Percentiles rank a stretch among this genome's conserved stretches.
Conservation (phyloP, 257 asterid species). For the Plantago ovata region DNA sequence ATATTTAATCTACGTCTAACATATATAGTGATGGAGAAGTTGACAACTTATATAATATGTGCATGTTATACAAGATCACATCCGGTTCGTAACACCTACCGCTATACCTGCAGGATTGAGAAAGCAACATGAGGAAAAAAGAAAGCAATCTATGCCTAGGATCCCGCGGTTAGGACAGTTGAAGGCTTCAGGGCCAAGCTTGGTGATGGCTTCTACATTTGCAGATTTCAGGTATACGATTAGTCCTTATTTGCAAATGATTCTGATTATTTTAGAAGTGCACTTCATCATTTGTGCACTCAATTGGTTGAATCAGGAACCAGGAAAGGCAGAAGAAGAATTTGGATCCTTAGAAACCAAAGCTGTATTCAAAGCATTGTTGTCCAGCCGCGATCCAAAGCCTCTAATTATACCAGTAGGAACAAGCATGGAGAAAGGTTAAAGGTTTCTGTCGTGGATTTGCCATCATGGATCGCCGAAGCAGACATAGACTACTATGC, state of each 20-base stretch:
- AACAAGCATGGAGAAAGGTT: constrained; percentile 16
- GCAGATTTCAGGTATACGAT: constrained; percentile 12
- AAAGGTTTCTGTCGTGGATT: background rate
- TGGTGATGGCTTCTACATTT: constrained; percentile 14
- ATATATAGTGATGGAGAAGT: too few relatives aligned
- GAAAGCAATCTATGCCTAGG: constrained; percentile 10
- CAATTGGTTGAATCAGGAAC: constrained; percentile 31
- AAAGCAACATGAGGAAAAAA: too few relatives aligned
- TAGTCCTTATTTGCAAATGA: too few relatives aligned
- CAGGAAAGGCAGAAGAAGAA: constrained; percentile 32
- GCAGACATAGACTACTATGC: constrained; percentile 39
- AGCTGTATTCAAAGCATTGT: constrained; percentile 17
- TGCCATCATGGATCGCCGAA: constrained; percentile 43
- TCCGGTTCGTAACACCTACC: too few relatives aligned
- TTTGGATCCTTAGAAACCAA: constrained; percentile 21
- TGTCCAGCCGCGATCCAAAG: constrained; percentile 12
- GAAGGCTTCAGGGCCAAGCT: constrained; percentile 5
- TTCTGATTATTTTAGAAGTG: background rate
- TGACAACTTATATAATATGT: too few relatives aligned
- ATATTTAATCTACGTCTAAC: too few relatives aligned
- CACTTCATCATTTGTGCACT: background rate
- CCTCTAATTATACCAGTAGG: constrained; percentile 28
- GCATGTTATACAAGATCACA: too few relatives aligned
- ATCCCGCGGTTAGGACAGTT: background rate
- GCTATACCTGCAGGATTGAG: too few relatives aligned